Evolutionary conservation across 495 filamentous ascomycete genomes (phyloP).

Genomic region (Penicillium odoratum): DNA sequence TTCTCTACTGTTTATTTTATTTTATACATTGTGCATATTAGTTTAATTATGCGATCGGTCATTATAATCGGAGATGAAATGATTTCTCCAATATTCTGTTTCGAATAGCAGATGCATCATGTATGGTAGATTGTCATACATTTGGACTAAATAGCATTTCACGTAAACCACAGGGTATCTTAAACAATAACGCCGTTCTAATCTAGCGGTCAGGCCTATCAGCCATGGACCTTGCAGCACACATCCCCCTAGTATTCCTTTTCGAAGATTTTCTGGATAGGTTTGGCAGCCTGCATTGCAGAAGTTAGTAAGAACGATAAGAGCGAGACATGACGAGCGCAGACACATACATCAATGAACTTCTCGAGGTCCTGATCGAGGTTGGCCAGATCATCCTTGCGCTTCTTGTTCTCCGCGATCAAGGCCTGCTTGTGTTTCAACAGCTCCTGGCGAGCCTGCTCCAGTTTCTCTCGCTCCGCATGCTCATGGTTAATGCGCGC

Average conservation of each 20-base stretch:
- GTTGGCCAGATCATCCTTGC: conserved; percentile 87
- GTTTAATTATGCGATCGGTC: not conserved
- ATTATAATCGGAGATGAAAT: not conserved
- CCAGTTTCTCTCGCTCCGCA: conserved; percentile 78
- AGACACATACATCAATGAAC: conserved; percentile 66
- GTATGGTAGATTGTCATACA: not conserved
- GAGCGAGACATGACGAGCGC: not conserved
- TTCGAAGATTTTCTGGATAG: conserved; percentile 80
- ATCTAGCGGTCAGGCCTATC: conserved; percentile 19
- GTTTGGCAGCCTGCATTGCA: conserved; percentile 68
- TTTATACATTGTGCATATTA: not conserved
- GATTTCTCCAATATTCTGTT: too few species aligned
- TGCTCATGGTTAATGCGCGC: conserved; percentile 92
- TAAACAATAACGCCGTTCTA: conserved; percentile 33
- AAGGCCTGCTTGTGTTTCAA: conserved; percentile 88
- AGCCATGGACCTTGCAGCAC: conserved; percentile 8
- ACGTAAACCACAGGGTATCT: conserved; percentile 35
- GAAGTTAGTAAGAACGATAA: conserved; percentile 11
- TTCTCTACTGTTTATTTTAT: too few species aligned
- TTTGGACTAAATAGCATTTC: not conserved
- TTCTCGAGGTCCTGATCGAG: conserved; percentile 87
- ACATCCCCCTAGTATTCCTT: conserved; percentile 55
- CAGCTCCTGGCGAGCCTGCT: conserved; percentile 81
- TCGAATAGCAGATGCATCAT: not conserved
- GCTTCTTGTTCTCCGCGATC: conserved; percentile 91